Percentiles rank a stretch among this genome's conserved stretches.
These are phyloP conservation scores for Colletotrichum sansevieriae DNA, from an alignment of 2,329 filamentous ascomycete species.

Conservation along the genomic window DNA sequence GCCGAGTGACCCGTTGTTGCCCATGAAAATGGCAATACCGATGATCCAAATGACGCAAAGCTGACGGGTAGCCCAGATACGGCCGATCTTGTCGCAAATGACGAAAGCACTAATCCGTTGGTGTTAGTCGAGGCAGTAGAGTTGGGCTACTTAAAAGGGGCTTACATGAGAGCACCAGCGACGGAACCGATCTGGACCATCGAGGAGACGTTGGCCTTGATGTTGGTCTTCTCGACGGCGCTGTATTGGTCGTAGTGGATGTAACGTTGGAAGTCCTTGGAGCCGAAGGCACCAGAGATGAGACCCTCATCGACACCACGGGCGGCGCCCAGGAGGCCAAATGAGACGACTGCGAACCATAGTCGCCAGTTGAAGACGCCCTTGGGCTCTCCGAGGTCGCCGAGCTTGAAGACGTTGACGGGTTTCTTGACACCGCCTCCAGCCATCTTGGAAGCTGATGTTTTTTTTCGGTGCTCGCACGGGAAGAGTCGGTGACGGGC, in stretches of 20 bases:
- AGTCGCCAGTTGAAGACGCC: slow-evolving; percentile 83
- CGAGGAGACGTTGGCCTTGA: slow-evolving; percentile 81
- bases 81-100: slow-evolving; percentile 71
- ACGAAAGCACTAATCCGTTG: slow-evolving; percentile 64
- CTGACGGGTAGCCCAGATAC: slow-evolving; percentile 71
- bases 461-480: slow-evolving; percentile 22
- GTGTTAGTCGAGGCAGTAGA: slow-evolving; percentile 2
- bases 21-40: slow-evolving; percentile 71
- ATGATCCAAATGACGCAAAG: slow-evolving; percentile 70
- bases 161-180: slow-evolving; percentile 72
- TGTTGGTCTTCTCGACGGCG: slow-evolving; percentile 70
- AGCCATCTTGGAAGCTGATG: slow-evolving; percentile 31
- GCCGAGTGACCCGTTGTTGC: slow-evolving; percentile 65
- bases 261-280: slow-evolving; percentile 71
- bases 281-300: slow-evolving; percentile 78
- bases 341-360: slow-evolving; percentile 81
- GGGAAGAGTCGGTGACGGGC: slow-evolving; percentile 1
- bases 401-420: slow-evolving; percentile 74
- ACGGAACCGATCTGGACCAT: slow-evolving; percentile 88
- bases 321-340: slow-evolving; percentile 81
- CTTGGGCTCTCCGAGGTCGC: slow-evolving; percentile 74
- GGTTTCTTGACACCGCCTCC: slow-evolving; percentile 65
- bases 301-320: slow-evolving; percentile 86
- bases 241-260: slow-evolving; percentile 70
- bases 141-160: not conserved